These are phyloP conservation scores for Chlorella vulgaris DNA, from an alignment of 139 green algal species.

Conservation along the genomic window DNA sequence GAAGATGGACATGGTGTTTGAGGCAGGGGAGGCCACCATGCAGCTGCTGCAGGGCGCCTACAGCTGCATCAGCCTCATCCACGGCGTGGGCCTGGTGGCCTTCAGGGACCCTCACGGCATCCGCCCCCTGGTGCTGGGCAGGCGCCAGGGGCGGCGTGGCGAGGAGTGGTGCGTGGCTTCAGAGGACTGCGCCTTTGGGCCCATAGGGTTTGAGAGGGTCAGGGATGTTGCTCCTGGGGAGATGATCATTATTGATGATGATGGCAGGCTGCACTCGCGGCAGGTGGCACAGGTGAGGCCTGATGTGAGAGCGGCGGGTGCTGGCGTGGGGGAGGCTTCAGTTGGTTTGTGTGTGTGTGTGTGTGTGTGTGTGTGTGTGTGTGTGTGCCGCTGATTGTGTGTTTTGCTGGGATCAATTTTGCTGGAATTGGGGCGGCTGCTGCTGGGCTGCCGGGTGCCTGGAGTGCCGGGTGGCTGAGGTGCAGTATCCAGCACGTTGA, in stretches of 20 bases:
- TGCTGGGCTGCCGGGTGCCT: background rate
- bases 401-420: no score
- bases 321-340: no score
- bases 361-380: no score
- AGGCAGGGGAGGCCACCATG: slow-evolving; percentile 86
- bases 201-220: slow-evolving; percentile 94
- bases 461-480: background rate
- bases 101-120: slow-evolving; percentile 98
- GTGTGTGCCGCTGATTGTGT: no score
- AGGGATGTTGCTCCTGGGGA: slow-evolving; percentile 97
- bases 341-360: background rate
- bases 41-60: slow-evolving; percentile 90
- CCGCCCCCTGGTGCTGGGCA: slow-evolving; percentile 91
- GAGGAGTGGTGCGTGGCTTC: slow-evolving; percentile 92
- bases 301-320: no score
- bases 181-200: slow-evolving; percentile 98
- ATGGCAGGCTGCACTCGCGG: slow-evolving; percentile 77
- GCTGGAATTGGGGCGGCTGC: no score
- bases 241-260: slow-evolving; percentile 91
- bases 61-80: slow-evolving; percentile 89
- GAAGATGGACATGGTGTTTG: slow-evolving; percentile 87
- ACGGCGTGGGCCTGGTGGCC: slow-evolving; percentile 93
- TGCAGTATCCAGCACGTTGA: no score
- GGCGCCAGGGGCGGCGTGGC: slow-evolving; percentile 52
- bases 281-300: slow-evolving; percentile 63